Evolutionary conservation across 352 stramenopile species (phyloP).

Genomic region (Globisporangium parvum): DNA sequence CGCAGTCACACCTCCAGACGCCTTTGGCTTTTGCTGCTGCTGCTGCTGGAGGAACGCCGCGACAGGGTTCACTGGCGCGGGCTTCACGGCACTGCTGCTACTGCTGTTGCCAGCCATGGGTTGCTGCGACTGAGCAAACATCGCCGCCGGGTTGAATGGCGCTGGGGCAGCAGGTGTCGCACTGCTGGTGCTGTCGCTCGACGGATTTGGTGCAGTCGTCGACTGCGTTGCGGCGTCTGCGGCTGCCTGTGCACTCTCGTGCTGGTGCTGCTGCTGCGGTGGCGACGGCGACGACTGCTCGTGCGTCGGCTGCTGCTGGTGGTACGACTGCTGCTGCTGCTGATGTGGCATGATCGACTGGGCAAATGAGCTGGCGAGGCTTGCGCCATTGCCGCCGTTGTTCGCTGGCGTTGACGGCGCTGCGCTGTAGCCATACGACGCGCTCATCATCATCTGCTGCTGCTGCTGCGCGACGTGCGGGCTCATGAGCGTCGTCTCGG

Average conservation of each 20-base stretch:
- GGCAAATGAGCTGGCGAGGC: slow-evolving; percentile 26
- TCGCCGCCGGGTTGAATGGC: slow-evolving; percentile 44
- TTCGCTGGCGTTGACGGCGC: slow-evolving; percentile 7
- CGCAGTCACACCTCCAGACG: slow-evolving; percentile 9
- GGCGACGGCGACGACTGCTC: slow-evolving; percentile 19
- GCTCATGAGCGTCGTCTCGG: slow-evolving; percentile 11
- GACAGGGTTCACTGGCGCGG: slow-evolving; percentile 29
- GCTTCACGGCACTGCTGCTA: slow-evolving; percentile 9
- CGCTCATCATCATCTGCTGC: slow-evolving; percentile 19
- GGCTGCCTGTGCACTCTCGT: slow-evolving; percentile 5
- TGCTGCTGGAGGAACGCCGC: slow-evolving; percentile 54
- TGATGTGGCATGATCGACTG: slow-evolving; percentile 32
- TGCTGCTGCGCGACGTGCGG: slow-evolving; percentile 17
- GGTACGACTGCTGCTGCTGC: slow-evolving; percentile 15
- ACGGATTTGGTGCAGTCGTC: slow-evolving; percentile 2
- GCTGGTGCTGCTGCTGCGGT: slow-evolving; percentile 16
- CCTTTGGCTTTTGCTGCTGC: slow-evolving; percentile 31
- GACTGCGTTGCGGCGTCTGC: background rate
- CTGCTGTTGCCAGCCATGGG: background rate
- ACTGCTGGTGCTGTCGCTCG: slow-evolving; percentile 10
- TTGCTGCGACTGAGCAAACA: slow-evolving; percentile 46
- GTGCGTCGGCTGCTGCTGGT: slow-evolving; percentile 18
- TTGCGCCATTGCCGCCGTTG: slow-evolving; percentile 10
- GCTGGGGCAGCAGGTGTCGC: background rate
- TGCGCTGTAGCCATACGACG: slow-evolving; percentile 12